Conservation (phyloP, 306 rosid genomes). For the Prosopis cineraria region DNA sequence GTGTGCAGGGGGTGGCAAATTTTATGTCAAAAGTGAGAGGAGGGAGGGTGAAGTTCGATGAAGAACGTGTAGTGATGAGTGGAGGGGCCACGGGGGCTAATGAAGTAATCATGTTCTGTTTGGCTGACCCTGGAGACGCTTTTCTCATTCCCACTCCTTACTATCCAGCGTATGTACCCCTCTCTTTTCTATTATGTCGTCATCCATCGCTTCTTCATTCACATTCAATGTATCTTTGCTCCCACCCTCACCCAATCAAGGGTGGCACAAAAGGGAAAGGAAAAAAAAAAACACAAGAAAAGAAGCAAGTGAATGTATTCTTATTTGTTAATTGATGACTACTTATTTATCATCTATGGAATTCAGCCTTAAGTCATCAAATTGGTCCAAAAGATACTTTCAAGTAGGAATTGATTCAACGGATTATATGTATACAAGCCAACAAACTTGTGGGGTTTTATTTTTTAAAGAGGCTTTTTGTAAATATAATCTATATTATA, state of each 20-base stretch:
- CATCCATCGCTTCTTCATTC: not conserved
- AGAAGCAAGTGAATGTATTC: no score
- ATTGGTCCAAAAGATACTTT: not conserved
- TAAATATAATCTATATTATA: no score
- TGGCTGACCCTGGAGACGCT: constrained; percentile 66
- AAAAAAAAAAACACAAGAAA: no score
- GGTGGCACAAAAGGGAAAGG: no score
- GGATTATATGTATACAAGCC: not conserved
- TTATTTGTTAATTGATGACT: not conserved
- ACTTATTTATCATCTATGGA: not conserved
- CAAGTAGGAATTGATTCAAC: not conserved
- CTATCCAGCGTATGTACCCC: constrained; percentile 58
- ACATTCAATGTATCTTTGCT: not conserved
- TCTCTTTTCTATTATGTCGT: not conserved
- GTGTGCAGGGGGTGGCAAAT: constrained; percentile 41
- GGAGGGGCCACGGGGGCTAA: constrained; percentile 79
- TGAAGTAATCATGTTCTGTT: constrained; percentile 58
- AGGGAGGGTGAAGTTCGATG: constrained; percentile 39
- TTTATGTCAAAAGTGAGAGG: not conserved
- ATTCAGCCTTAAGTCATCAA: not conserved
- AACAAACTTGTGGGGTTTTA: not conserved
- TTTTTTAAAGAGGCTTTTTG: no score
- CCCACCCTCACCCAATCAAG: not conserved
- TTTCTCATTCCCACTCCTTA: constrained; percentile 67
- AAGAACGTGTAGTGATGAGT: constrained; percentile 57